phyloP scores from a whole-genome alignment of 2,329 filamentous ascomycete species.

The Neonectria sp. region DNA sequence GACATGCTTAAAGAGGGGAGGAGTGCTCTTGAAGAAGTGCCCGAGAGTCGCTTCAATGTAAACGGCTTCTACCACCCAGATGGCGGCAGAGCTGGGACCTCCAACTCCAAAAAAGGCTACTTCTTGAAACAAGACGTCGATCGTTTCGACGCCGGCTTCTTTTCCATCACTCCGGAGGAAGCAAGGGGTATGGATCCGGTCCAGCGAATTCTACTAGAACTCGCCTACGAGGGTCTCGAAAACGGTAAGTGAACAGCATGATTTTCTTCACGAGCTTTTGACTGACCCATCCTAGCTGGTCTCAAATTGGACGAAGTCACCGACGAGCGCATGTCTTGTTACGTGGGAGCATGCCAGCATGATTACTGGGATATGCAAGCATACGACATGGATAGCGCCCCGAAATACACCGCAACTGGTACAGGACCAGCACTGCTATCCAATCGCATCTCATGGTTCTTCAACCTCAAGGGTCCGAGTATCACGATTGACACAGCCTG shows the following conservation, averaged over 20 bases:
- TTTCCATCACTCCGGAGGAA: constrained; percentile 56
- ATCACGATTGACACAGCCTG: constrained; percentile 29
- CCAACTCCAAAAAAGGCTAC: constrained; percentile 12
- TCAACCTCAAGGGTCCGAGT: constrained; percentile 23
- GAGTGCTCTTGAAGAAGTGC: background rate
- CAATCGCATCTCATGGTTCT: constrained; percentile 22
- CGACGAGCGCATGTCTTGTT: constrained; percentile 21
- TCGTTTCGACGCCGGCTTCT: constrained; percentile 54
- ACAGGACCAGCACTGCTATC: constrained; percentile 3
- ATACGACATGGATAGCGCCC: constrained; percentile 21
- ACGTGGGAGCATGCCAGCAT: constrained; percentile 20
- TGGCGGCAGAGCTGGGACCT: constrained; percentile 9
- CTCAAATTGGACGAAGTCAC: constrained; percentile 14
- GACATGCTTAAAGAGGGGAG: constrained; percentile 14
- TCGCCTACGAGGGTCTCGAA: constrained; percentile 46
- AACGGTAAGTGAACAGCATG: background rate
- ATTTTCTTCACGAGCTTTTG: too few relatives aligned
- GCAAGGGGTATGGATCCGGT: constrained; percentile 58
- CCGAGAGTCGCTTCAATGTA: constrained; percentile 8
- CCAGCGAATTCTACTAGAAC: constrained; percentile 51
- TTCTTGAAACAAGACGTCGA: constrained; percentile 17
- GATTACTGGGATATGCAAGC: constrained; percentile 25
- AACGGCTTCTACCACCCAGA: constrained; percentile 14
- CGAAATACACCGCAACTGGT: constrained; percentile 14
- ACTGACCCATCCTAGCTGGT: constrained; percentile 5